Percentiles rank a stretch among this genome's conserved stretches.
These are phyloP conservation scores for Bolboschoenoplectus hybrid DNA, from an alignment of 202 grass and related monocot species.

Conservation along the genomic window DNA sequence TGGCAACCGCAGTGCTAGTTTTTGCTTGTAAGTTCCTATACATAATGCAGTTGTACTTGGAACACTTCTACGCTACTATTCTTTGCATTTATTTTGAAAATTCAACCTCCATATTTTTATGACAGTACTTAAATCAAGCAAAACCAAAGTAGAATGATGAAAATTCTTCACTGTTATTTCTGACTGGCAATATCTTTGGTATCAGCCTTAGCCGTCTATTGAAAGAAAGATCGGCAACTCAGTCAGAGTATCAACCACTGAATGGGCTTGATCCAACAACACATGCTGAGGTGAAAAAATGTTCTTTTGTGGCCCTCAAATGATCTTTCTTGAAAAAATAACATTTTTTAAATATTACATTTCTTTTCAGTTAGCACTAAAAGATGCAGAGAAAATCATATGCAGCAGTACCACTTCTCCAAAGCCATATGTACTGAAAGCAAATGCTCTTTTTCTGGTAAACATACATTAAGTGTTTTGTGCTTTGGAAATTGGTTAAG, in stretches of 20 bases:
- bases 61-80: background rate
- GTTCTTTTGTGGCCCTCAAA: conserved; percentile 18
- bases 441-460: conserved; percentile 90
- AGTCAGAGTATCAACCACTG: conserved; percentile 80
- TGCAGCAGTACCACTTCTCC: conserved; percentile 51
- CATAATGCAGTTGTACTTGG: conserved; percentile 36
- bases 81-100: conserved; percentile 39
- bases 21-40: conserved; percentile 70
- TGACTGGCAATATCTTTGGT: conserved; percentile 45
- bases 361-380: conserved; percentile 75
- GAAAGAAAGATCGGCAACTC: conserved; percentile 77
- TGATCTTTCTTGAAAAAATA: conserved; percentile 38
- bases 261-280: conserved; percentile 97
- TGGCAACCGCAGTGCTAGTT: conserved; percentile 83
- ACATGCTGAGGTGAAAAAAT: conserved; percentile 75
- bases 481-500: conserved; percentile 27
- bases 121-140: conserved; percentile 15
- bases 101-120: conserved; percentile 18
- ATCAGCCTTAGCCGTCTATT: conserved; percentile 73
- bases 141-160: conserved; percentile 2
- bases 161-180: conserved; percentile 41
- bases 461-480: conserved; percentile 23
- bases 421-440: conserved; percentile 86
- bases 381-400: conserved; percentile 85
- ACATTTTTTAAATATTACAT: conserved; percentile 27